Base-by-base conservation (phyloP, 768 basidiomycete species). In the Tephrocybe sp. region DNA sequence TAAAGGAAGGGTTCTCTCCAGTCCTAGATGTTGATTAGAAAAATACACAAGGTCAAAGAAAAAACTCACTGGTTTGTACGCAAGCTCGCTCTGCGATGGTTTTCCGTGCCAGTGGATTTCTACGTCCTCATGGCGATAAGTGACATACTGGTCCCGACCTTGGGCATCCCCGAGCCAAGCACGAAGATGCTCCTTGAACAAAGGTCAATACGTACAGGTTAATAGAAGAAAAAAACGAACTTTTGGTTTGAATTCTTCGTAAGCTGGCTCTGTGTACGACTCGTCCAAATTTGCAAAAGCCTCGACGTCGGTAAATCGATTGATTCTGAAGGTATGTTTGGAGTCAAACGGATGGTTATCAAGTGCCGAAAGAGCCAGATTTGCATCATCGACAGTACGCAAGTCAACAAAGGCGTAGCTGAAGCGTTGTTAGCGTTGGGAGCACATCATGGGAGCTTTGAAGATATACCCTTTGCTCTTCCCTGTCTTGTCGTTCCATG, bases 91-190 rank as follows among this genome's bases (percentile, higher is more conserved):
- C 57, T 89, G 87, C 8, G 90, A 92, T 43, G 89, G 87, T 59
- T 92, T 90, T 44, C 92, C 91, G 60, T 94, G 92, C 95, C 94
- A 99, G 62, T 83, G 77, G 60, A 99, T 84, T 57, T 86, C 79
- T 46, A 95, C 91, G 56, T 95, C 89, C 60, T 95, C 91, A 41
- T 90, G 92, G 34, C 92, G 84, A 68, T 96, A 94, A 34, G 92
- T 94, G 50, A 92, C 86, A 73, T 93, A 93, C 66, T 99, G 97
- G 68, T 99, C 97, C 54, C 96, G 87, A 32, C 94, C 93, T 68
- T 87, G 85, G 19, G 83, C 76, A 70, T 99, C 97, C 20, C 85
- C 91, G 47, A 98, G 79, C 95, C 96, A 99, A 46, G 91, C 89
- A 41, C 92, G 83, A 54, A 98, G 79, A 72, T 99, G 95, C 66